Base-by-base conservation (phyloP, 116 monocot species). In the Cymodocea nodosa region DNA sequence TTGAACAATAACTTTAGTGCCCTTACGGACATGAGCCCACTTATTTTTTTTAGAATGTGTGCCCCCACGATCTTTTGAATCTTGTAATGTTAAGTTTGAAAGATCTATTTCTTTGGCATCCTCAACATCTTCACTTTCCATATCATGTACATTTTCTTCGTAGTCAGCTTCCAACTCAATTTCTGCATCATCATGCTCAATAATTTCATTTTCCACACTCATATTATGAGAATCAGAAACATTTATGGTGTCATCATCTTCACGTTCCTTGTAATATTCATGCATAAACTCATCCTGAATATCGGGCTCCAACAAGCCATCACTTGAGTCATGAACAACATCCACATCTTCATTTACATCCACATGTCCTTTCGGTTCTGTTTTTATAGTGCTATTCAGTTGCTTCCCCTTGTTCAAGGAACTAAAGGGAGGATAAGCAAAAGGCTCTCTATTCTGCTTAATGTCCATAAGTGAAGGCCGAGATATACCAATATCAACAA, bases 401-500 rank as follows among this genome's bases (percentile, higher is more conserved):
- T 57, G 51, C 23, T 73, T 75, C 6, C 68, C 67, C 18, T 66
- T 71, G 34, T 37, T 50, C 34, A 62, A 48, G 35, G 68, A 40
- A 60, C 69, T 59, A 34, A 83, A 84, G 53, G 83, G 85, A 63
- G 83, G 83, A 78, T 79, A 97, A 17, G 79, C 82, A 83, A 97
- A 91, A 54, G 95, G 95, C 59, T 87, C 83, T 56, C 81, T 82
- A 59, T 75, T 82, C 10, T 59, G 75, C 66, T 78, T 85, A 58
- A 97, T 87, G 40, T 81, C 83, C 95, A 97, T 83, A 64, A 90
- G 81, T 13, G 91, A 87, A 23, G 82, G 78, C 24, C 87, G 78
- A 60, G 87, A 76, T 74, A 83, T 79, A 61, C 95, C 95, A 71
- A 97, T 97, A 78, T 97, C 85, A 40, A 91, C 91, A 83, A 97